These are phyloP conservation scores for Eruca vesicaria DNA, from an alignment of 441 rosid genomes.

Conservation along the genomic window DNA sequence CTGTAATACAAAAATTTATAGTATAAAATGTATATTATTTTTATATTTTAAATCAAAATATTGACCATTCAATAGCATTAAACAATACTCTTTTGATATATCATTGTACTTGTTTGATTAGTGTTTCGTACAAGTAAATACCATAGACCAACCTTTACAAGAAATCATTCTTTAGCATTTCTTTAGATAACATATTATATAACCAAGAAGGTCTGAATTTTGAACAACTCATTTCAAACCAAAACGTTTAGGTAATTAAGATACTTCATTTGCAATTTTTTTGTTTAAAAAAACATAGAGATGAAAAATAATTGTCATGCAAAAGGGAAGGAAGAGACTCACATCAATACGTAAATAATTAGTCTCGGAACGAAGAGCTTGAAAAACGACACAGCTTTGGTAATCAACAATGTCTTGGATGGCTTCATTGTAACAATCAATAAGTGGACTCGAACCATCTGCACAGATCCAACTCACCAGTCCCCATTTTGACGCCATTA, in stretches of 20 bases:
- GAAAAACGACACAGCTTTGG: slow-evolving; percentile 42
- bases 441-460: slow-evolving; percentile 40
- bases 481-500: slow-evolving; percentile 55
- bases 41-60: neutral
- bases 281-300: no score
- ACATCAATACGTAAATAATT: slow-evolving; percentile 54
- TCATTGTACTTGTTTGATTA: neutral
- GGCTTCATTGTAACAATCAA: slow-evolving; percentile 43
- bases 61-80: slow-evolving; percentile 14
- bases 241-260: neutral
- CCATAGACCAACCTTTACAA: neutral
- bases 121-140: slow-evolving; percentile 22
- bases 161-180: neutral
- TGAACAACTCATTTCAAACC: neutral
- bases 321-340: slow-evolving; percentile 13
- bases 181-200: neutral
- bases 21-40: neutral
- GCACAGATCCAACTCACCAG: slow-evolving; percentile 39
- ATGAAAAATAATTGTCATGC: no score
- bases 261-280: no score
- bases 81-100: neutral
- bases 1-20: slow-evolving; percentile 20
- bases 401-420: slow-evolving; percentile 53
- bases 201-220: neutral
- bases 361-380: slow-evolving; percentile 44